Base-by-base conservation (phyloP, 192 early-diverging fungal genomes). In the Entrophospora sp. region DNA sequence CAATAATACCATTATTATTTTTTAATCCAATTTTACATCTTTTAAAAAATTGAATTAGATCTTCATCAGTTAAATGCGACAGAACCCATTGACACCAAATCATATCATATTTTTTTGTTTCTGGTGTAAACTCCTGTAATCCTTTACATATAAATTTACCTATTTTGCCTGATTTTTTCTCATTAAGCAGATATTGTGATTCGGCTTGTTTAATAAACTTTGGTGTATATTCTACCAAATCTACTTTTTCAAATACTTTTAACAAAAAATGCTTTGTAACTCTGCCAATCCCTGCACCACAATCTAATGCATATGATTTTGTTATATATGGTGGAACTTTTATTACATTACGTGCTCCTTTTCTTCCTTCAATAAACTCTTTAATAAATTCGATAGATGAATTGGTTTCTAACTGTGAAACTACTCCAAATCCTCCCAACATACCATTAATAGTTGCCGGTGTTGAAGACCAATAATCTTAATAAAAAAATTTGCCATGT, bases 31-130 rank as follows among this genome's bases (percentile, higher is more conserved):
- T 61, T 12, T 83, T 85, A 68, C 92, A 94, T 27, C 91, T 68
- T 61, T 80, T 59, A 45, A 98, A 92, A 69, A 95, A 96, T 0
- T 78, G 75, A 5, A 92, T 76, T 37, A 98, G 71, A 69, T 98
- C 90, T 20, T 88, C 87, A 68, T 97, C 91, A 2, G 87, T 95
- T 63, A 97, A 79, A 75, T 97, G 94, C 24, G 89, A 87, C 24
- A 98, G 74, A 1, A 96, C 94, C 96, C 96, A 98, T 75, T 98
- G 96, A 70, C 89, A 93, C 96, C 96, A 98, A 34, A 98, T 91
- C n/a, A 93, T 74, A 64, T 95, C 91, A 75, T 96, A 98, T 18
- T 83, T 77, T 1, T 73, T 77, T 20, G 76, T 62, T 30, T 83
- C 78, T 0, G 90, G 88, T 14, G 64, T 69, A 67, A 95, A 95